Evolutionary conservation across 1,284 basidiomycete genomes (phyloP), one percentile per base, ranked within the genome.

Genomic region (Sphagnurus paluster): DNA sequence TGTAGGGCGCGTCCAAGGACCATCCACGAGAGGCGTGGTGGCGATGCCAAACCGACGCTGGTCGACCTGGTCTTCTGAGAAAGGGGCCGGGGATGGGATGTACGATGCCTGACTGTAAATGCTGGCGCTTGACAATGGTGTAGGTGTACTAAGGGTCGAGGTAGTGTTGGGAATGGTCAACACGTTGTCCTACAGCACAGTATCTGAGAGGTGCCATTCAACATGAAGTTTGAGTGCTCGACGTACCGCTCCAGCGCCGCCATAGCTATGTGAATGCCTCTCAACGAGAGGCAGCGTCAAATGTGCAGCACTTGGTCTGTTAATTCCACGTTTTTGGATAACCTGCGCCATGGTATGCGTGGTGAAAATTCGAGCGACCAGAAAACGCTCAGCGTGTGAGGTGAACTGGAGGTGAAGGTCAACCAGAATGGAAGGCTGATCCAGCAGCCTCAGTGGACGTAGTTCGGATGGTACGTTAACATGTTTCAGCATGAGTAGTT

Each of bases 61-160:
- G 33, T 57, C 47, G 26, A 55, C 19, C 20, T 39, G 46, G 5
- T 28, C 39, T 25, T 53, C 51, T 14, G 29, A 47, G 35, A 55
- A 53, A 7, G 36, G 23, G 13, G 43, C 37, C 13, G 53, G 51
- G 2, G 50, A 53, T 5, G 25, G n/a, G 5, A 19, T 14, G 23
- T 48, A 55, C 2, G 52, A 57, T 8, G 38, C 46, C 20, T 57
- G 51, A 20, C 56, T 57, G 38, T 54, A 55, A 20, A 44, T 17
- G 26, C 56, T 57, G 4, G 51, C 49, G 23, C 48, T 55, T 4
- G 56, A 45, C 20, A 47, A 47, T 9, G 54, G 54, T 26, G 29
- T 48, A 39, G 56, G 45, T 13, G 49, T 53, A 13, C n/a, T n/a
- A n/a, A 52, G 33, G 10, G 48, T 52, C 49, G 49, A 53, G 16